Conservation (phyloP, 1,284 basidiomycete genomes). For the Porodaedalea pini region DNA sequence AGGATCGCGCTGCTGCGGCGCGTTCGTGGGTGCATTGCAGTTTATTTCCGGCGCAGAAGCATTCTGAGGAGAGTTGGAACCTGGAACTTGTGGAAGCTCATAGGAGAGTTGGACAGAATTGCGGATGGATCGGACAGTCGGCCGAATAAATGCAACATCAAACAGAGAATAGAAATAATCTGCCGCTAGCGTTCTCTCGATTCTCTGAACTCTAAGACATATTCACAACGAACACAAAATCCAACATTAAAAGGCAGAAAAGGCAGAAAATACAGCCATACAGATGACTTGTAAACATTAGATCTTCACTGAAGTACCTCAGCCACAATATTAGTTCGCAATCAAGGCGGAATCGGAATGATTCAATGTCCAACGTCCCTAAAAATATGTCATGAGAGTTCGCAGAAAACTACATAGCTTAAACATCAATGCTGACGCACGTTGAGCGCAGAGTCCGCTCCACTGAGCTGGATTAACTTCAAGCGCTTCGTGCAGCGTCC, state of each 20-base stretch:
- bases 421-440: too few species aligned
- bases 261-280: not conserved
- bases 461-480: not conserved
- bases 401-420: not conserved
- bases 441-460: too few species aligned
- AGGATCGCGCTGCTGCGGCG: not conserved
- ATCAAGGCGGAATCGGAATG: too few species aligned
- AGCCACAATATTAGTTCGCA: too few species aligned
- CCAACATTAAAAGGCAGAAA: constrained; percentile 18
- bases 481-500: not conserved
- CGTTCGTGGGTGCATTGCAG: not conserved
- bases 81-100: not conserved
- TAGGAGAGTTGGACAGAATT: not conserved
- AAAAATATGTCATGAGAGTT: too few species aligned
- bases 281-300: not conserved
- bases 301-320: too few species aligned
- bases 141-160: not conserved
- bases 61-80: not conserved
- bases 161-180: not conserved
- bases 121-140: not conserved
- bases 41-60: not conserved
- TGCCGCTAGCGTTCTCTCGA: not conserved
- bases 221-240: not conserved
- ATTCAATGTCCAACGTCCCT: too few species aligned
- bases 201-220: too few species aligned